phyloP scores from a whole-genome alignment of 2,329 filamentous ascomycete genomes.

The Neopestalotiopsis sp. region DNA sequence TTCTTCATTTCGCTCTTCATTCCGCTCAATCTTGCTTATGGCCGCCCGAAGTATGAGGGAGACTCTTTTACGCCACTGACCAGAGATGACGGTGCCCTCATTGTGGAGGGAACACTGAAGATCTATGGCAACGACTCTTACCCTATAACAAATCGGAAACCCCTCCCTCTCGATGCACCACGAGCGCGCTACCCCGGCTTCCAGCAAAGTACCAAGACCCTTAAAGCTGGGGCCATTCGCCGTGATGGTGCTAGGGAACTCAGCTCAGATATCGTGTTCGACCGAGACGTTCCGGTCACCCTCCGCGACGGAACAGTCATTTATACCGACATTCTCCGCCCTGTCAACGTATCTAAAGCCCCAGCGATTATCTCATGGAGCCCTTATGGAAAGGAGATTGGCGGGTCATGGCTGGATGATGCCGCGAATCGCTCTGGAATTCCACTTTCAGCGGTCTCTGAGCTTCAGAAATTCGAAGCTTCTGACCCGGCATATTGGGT shows the following conservation, averaged over 20 bases:
- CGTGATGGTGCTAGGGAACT: neutral
- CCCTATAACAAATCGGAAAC: neutral
- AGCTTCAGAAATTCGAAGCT: neutral
- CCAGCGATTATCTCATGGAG: neutral
- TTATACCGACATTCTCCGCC: neutral
- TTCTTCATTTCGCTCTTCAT: too few relatives aligned
- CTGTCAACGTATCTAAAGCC: neutral
- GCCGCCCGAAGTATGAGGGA: too few relatives aligned
- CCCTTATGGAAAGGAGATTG: neutral
- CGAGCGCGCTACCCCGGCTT: neutral
- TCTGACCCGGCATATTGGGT: conserved; percentile 1
- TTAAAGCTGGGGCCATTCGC: neutral
- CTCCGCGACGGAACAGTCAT: neutral
- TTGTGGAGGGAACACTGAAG: too few relatives aligned
- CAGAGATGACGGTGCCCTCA: too few relatives aligned
- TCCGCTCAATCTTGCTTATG: too few relatives aligned
- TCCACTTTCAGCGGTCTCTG: neutral
- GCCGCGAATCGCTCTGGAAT: neutral
- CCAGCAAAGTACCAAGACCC: neutral
- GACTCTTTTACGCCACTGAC: too few relatives aligned
- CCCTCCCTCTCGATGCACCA: neutral
- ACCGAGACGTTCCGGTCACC: neutral
- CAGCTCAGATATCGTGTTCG: neutral
- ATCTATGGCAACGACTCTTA: neutral
- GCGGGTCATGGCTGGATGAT: neutral